phyloP scores from a whole-genome alignment of 805 yeast genomes.

The Ogataea sp. region DNA sequence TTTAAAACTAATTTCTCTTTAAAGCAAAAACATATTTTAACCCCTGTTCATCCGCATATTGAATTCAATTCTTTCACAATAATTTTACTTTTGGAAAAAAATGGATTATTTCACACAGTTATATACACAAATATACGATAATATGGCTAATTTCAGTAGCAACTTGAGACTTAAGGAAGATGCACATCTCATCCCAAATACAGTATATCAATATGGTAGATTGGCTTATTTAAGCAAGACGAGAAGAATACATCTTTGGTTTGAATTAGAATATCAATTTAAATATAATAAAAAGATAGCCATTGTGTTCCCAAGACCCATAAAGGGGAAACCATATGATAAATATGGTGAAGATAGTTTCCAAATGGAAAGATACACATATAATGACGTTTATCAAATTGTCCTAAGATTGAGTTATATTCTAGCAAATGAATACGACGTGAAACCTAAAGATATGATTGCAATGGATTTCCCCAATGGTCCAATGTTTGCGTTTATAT shows the following conservation, averaged over 20 bases:
- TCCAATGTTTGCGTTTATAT: constrained; percentile 62
- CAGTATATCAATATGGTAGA: constrained; percentile 30
- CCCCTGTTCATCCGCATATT: too few relatives aligned
- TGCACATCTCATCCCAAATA: constrained; percentile 37
- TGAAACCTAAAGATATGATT: constrained; percentile 52
- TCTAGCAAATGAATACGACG: constrained; percentile 49
- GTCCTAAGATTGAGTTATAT: constrained; percentile 54
- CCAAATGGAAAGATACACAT: constrained; percentile 52
- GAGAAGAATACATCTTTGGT: constrained; percentile 58
- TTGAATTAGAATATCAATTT: constrained; percentile 54
- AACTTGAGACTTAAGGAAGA: constrained; percentile 44
- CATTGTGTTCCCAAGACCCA: constrained; percentile 52
- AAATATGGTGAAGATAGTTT: constrained; percentile 29
- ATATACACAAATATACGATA: not conserved
- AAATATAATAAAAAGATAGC: constrained; percentile 44
- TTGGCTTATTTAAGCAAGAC: constrained; percentile 30
- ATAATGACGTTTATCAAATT: constrained; percentile 52
- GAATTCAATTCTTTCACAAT: too few relatives aligned
- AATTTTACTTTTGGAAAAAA: too few relatives aligned
- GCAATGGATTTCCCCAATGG: constrained; percentile 70
- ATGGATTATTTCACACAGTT: not conserved
- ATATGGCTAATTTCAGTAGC: constrained; percentile 26
- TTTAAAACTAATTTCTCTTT: too few relatives aligned
- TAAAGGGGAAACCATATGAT: constrained; percentile 25
- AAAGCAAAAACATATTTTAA: too few relatives aligned